phyloP scores from a whole-genome alignment of 1,284 basidiomycete species.

The Amylostereum areolatum region DNA sequence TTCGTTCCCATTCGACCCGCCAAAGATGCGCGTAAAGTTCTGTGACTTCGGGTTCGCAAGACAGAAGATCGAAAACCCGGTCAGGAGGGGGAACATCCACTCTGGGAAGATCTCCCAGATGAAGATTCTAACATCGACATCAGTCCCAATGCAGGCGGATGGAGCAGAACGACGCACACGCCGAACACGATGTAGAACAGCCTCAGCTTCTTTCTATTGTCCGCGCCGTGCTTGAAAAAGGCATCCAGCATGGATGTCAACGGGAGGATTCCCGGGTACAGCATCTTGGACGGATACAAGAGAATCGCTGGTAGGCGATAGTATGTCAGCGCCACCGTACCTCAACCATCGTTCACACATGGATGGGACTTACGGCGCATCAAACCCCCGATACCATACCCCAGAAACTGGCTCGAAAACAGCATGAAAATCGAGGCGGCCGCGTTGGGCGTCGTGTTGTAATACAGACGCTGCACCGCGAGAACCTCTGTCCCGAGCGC shows the following conservation, averaged over 20 bases:
- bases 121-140: constrained; percentile 14
- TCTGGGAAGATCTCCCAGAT: constrained; percentile 37
- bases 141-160: neutral
- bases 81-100: constrained; percentile 45
- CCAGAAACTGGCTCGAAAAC: constrained; percentile 43
- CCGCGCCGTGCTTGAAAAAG: constrained; percentile 20
- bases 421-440: constrained; percentile 33
- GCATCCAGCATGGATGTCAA: constrained; percentile 28
- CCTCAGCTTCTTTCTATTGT: constrained; percentile 29
- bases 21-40: constrained; percentile 51
- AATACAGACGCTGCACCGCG: constrained; percentile 36
- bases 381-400: constrained; percentile 41
- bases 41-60: constrained; percentile 43
- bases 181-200: constrained; percentile 47
- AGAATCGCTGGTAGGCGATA: constrained; percentile 16
- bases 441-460: constrained; percentile 27
- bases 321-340: too few species aligned
- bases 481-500: constrained; percentile 21
- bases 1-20: constrained; percentile 56
- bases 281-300: constrained; percentile 18
- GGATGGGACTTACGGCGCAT: constrained; percentile 18
- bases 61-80: constrained; percentile 51
- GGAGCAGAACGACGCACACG: constrained; percentile 20
- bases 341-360: too few species aligned
- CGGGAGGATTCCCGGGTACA: constrained; percentile 23